Evolutionary conservation across 2,329 filamentous ascomycete genomes (phyloP).

Genomic region (Xylariaceae sp.): DNA sequence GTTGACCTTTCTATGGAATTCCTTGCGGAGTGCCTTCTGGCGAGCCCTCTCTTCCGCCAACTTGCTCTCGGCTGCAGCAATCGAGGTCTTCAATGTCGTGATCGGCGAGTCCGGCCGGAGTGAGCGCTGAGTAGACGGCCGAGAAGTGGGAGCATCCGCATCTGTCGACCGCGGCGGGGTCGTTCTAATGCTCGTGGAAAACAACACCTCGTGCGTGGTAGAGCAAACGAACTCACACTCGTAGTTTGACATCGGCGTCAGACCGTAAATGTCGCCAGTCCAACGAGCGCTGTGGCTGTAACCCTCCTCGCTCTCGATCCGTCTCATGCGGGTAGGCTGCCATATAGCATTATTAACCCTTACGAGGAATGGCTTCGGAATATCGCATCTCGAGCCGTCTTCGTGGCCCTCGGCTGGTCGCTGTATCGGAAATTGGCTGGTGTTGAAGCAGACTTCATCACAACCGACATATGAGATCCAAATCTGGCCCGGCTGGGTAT

Average conservation of each 20-base stretch:
- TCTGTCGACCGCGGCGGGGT: conserved; percentile 44
- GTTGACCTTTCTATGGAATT: conserved; percentile 66
- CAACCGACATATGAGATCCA: conserved; percentile 78
- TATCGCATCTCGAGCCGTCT: conserved; percentile 51
- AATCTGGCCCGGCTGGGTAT: conserved; percentile 64
- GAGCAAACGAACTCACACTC: conserved; percentile 72
- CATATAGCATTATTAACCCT: conserved; percentile 73
- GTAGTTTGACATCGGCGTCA: conserved; percentile 70
- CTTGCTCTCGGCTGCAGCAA: conserved; percentile 65
- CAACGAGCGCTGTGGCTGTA: conserved; percentile 48
- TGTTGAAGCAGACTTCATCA: conserved; percentile 72
- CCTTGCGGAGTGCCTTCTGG: conserved; percentile 66
- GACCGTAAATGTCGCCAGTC: conserved; percentile 65
- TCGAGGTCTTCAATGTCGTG: conserved; percentile 71
- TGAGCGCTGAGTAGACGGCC: conserved; percentile 48
- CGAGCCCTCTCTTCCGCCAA: conserved; percentile 63
- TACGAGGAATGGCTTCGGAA: conserved; percentile 71
- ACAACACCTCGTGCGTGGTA: conserved; percentile 59
- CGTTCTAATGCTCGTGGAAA: conserved; percentile 67
- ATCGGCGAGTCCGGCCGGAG: conserved; percentile 70
- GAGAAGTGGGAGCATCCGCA: conserved; percentile 29
- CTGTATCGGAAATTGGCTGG: conserved; percentile 55
- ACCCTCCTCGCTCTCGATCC: conserved; percentile 36
- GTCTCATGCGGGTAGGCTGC: conserved; percentile 69
- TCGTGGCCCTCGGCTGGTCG: conserved; percentile 34